These are phyloP conservation scores for Sporothrix globosa DNA, from an alignment of 2,329 filamentous ascomycete genomes.

Conservation along the genomic window DNA sequence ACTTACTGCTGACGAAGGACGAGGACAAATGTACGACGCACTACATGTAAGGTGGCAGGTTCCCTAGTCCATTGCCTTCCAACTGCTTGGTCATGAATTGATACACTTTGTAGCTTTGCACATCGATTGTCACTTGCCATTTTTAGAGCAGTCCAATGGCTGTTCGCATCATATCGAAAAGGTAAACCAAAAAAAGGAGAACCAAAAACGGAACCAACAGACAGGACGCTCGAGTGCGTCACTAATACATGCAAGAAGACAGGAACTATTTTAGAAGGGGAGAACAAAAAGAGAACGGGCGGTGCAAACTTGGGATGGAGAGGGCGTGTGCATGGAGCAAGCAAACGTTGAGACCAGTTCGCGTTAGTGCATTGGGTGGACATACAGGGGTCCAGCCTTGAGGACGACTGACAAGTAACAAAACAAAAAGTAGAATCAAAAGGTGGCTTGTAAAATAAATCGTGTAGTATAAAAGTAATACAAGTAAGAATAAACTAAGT, in stretches of 20 bases:
- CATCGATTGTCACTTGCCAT: neutral
- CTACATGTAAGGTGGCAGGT: neutral
- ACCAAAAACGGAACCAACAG: constrained; percentile 2
- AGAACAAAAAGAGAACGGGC: neutral
- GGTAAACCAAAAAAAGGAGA: too few relatives aligned
- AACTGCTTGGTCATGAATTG: too few relatives aligned
- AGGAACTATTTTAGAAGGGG: neutral
- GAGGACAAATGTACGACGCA: neutral
- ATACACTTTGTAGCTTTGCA: too few relatives aligned
- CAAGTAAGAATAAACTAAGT: neutral
- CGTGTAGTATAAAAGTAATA: too few relatives aligned
- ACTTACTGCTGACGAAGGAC: too few relatives aligned
- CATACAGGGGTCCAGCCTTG: constrained; percentile 20
- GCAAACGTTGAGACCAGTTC: too few relatives aligned
- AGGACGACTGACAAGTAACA: neutral
- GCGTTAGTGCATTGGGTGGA: neutral
- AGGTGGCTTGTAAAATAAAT: neutral
- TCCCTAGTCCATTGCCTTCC: neutral
- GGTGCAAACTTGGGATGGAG: neutral
- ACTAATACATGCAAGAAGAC: neutral
- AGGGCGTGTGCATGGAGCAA: constrained; percentile 15
- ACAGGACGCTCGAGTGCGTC: neutral
- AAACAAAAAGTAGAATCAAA: neutral
- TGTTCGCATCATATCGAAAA: too few relatives aligned
- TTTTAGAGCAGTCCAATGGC: neutral